A percentile compares a stretch with the other conserved stretches of the same genome.
These are phyloP conservation scores for Dothistroma pini DNA, from an alignment of 2,329 filamentous ascomycete species.

Conservation along the genomic window DNA sequence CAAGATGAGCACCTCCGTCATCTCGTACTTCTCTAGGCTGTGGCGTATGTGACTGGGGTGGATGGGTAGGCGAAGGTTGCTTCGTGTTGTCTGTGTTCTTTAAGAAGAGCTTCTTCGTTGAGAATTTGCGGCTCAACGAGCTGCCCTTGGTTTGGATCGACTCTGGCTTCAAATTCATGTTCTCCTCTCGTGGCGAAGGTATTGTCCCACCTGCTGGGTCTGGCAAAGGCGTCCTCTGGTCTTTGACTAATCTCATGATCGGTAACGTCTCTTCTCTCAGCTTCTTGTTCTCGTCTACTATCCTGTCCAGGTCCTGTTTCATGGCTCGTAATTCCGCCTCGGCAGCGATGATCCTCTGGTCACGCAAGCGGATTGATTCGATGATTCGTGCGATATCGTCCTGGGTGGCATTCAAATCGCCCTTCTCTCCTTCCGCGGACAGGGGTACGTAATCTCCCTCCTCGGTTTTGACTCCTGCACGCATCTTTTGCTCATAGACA, in stretches of 20 bases:
- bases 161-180: slow-evolving; percentile 23
- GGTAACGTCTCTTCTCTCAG: slow-evolving; percentile 89
- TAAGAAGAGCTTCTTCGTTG: slow-evolving; percentile 52
- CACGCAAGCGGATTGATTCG: slow-evolving; percentile 80
- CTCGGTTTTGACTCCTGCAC: slow-evolving; percentile 86
- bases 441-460: slow-evolving; percentile 90
- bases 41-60: slow-evolving; percentile 32
- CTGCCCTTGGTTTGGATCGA: slow-evolving; percentile 40
- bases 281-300: slow-evolving; percentile 77
- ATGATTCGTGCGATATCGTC: slow-evolving; percentile 92
- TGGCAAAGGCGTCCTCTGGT: slow-evolving; percentile 83
- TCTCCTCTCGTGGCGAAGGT: slow-evolving; percentile 33
- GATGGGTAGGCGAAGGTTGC: slow-evolving; percentile 50
- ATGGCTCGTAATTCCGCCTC: slow-evolving; percentile 81
- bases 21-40: slow-evolving; percentile 33
- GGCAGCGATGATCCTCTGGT: slow-evolving; percentile 80
- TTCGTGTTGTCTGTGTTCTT: slow-evolving; percentile 40
- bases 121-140: slow-evolving; percentile 51
- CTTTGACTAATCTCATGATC: slow-evolving; percentile 84
- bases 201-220: slow-evolving; percentile 38
- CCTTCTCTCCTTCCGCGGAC: slow-evolving; percentile 81
- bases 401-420: slow-evolving; percentile 82
- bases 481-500: slow-evolving; percentile 94
- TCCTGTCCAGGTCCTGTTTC: slow-evolving; percentile 48
- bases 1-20: slow-evolving; percentile 36